phyloP scores from a whole-genome alignment of 164 flowering plant species.

The Platanus orientalis region DNA sequence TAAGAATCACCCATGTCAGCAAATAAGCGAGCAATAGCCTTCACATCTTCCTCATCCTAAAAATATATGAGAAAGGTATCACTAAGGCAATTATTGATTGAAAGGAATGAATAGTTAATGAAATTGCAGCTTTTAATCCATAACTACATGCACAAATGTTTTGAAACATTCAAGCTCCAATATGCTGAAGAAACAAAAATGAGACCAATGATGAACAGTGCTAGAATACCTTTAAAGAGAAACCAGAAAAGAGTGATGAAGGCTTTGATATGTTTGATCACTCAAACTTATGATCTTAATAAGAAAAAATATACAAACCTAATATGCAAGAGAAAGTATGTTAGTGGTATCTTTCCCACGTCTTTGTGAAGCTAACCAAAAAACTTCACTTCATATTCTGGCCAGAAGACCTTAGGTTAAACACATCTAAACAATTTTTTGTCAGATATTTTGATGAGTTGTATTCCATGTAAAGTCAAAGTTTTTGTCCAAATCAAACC shows the following conservation, averaged over 20 bases:
- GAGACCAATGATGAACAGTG: slow-evolving; percentile 1
- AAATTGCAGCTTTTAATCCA: too few relatives aligned
- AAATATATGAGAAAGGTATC: neutral
- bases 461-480: too few relatives aligned
- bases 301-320: too few relatives aligned
- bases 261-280: neutral
- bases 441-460: too few relatives aligned
- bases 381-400: too few relatives aligned
- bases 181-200: neutral
- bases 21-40: slow-evolving; percentile 92
- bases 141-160: neutral
- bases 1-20: slow-evolving; percentile 99
- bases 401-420: too few relatives aligned
- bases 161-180: slow-evolving; percentile 7
- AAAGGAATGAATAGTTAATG: neutral
- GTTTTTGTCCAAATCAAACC: too few relatives aligned
- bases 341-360: too few relatives aligned
- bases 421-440: too few relatives aligned
- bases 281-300: too few relatives aligned
- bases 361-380: too few relatives aligned
- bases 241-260: neutral
- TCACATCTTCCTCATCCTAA: slow-evolving; percentile 98
- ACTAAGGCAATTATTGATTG: neutral
- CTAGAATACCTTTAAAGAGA: neutral
- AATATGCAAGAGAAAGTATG: too few relatives aligned